phyloP scores from a whole-genome alignment of 2,329 filamentous ascomycete species.

The Verticillium nubilum region DNA sequence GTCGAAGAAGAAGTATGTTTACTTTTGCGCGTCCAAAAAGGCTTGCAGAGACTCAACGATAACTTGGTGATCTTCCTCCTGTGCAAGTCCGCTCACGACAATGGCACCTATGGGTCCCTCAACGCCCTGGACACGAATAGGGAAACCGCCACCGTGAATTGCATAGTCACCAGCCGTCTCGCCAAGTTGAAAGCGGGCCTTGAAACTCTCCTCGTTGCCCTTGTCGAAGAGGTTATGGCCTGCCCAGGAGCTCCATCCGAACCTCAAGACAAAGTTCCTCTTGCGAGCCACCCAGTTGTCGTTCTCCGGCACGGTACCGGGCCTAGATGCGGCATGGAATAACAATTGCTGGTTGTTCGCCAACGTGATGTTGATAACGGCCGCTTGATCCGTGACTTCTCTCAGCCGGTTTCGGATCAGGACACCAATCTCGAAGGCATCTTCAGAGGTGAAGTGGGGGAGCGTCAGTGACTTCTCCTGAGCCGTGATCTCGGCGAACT shows the following conservation, averaged over 20 bases:
- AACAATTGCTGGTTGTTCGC: slow-evolving; percentile 7
- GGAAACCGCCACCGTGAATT: slow-evolving; percentile 64
- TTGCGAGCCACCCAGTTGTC: slow-evolving; percentile 7
- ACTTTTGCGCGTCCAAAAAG: neutral
- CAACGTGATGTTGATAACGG: slow-evolving; percentile 4
- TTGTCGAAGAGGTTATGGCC: slow-evolving; percentile 5
- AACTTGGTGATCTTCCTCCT: slow-evolving; percentile 3
- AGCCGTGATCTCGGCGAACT: slow-evolving; percentile 5
- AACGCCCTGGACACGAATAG: slow-evolving; percentile 65
- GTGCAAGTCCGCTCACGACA: slow-evolving; percentile 69
- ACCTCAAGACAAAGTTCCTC: slow-evolving; percentile 5
- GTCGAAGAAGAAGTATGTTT: neutral
- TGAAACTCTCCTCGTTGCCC: slow-evolving; percentile 6
- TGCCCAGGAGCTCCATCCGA: slow-evolving; percentile 6
- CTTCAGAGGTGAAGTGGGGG: slow-evolving; percentile 5
- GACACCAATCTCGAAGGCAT: slow-evolving; percentile 5
- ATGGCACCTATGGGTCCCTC: slow-evolving; percentile 72
- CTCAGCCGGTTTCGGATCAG: slow-evolving; percentile 5
- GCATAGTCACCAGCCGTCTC: slow-evolving; percentile 6
- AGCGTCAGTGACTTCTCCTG: slow-evolving; percentile 3
- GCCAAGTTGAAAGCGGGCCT: slow-evolving; percentile 4
- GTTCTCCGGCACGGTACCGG: slow-evolving; percentile 6
- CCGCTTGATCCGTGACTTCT: slow-evolving; percentile 3
- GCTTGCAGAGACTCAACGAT: slow-evolving; percentile 1
- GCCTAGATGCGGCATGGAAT: slow-evolving; percentile 4